A percentile compares a stretch with the other conserved stretches of the same genome.
phyloP scores from a whole-genome alignment of 345 rosid genomes.

The Triadica sebifera region DNA sequence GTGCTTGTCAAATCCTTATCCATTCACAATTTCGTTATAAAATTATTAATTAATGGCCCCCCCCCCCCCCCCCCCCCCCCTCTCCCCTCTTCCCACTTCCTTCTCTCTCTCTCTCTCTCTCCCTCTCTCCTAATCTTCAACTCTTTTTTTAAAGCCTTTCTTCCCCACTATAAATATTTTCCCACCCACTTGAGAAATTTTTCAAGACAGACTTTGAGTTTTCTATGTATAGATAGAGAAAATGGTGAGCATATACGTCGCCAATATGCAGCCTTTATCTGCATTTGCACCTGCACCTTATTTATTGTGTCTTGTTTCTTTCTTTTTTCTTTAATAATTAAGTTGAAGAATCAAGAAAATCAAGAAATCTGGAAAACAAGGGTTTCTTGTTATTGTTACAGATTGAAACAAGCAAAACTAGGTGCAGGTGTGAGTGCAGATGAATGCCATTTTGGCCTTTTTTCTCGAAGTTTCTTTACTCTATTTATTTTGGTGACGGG shows the following conservation, averaged over 20 bases:
- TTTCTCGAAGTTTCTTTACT: background rate
- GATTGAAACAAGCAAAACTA: background rate
- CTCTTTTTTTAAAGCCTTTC: background rate
- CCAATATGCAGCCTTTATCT: conserved; percentile 51
- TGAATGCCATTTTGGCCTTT: conserved; percentile 43
- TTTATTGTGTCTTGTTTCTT: background rate
- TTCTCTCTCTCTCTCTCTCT: background rate
- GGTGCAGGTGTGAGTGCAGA: conserved; percentile 58
- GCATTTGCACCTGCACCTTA: conserved; percentile 75
- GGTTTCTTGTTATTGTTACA: too few relatives aligned
- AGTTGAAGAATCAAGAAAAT: background rate
- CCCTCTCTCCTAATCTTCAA: background rate
- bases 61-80: background rate
- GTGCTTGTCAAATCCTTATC: conserved; percentile 31
- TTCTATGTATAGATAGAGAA: background rate
- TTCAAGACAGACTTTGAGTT: background rate
- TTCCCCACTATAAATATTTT: background rate
- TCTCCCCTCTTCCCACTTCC: background rate
- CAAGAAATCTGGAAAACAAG: background rate
- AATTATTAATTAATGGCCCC: background rate
- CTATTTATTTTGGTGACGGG: background rate
- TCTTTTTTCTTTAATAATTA: background rate
- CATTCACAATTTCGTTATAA: background rate
- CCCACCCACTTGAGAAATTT: background rate
- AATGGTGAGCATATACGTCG: background rate